Conservation (phyloP, 2,329 filamentous ascomycete genomes). For the Chalaropsis thielavioides region DNA sequence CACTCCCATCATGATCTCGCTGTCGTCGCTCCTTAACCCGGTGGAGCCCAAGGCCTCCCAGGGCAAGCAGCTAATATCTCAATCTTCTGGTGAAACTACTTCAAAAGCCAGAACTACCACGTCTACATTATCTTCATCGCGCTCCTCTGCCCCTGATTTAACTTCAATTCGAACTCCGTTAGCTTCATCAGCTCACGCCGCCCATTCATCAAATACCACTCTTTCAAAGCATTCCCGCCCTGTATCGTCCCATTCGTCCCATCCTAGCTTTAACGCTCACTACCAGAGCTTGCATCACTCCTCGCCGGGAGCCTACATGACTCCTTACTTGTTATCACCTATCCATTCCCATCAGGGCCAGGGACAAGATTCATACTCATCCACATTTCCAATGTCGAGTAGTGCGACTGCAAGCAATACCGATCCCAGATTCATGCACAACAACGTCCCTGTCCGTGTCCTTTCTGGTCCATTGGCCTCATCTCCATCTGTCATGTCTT, state of each 20-base stretch:
- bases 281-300: not conserved
- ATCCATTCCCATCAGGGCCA: not conserved
- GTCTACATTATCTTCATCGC: not conserved
- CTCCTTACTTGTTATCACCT: not conserved
- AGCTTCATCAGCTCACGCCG: not conserved
- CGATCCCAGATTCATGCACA: not conserved
- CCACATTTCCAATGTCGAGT: not conserved
- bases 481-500: slow-evolving; percentile 23
- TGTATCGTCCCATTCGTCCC: not conserved
- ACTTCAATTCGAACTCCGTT: not conserved
- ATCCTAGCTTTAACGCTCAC: not conserved
- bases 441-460: slow-evolving; percentile 22
- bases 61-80: not conserved
- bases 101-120: not conserved
- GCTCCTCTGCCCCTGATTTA: not conserved
- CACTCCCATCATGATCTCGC: slow-evolving; percentile 39
- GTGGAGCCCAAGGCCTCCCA: slow-evolving; percentile 31
- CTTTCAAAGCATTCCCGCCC: not conserved
- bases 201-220: not conserved
- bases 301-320: not conserved
- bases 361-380: not conserved
- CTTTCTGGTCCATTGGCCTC: slow-evolving; percentile 29
- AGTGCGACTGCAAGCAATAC: not conserved
- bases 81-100: not conserved
- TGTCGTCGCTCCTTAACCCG: slow-evolving; percentile 54